Conservation (phyloP, 2,329 filamentous ascomycete genomes). For the Aspergillus fischeri region DNA sequence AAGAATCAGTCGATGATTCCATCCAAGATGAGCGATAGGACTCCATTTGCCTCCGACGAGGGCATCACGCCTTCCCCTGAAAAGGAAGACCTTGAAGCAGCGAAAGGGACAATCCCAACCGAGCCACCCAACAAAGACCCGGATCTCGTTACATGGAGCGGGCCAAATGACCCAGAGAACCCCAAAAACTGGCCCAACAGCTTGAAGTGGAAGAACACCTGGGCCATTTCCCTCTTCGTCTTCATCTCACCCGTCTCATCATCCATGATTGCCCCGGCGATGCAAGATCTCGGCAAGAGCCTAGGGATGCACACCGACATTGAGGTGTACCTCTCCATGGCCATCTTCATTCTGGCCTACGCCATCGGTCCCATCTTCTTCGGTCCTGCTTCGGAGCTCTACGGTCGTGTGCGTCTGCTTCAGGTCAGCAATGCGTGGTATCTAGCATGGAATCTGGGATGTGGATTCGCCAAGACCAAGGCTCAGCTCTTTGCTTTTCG, state of each 20-base stretch:
- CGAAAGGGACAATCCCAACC: not conserved
- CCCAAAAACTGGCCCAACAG: not conserved
- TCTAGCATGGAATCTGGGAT: constrained; percentile 12
- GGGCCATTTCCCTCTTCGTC: not conserved
- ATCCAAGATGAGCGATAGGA: not conserved
- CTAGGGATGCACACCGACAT: not conserved
- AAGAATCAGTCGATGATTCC: not conserved
- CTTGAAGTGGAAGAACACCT: not conserved
- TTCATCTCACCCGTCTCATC: not conserved
- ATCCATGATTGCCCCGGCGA: not conserved
- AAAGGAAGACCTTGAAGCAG: not conserved
- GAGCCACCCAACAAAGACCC: not conserved
- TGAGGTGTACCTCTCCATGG: not conserved
- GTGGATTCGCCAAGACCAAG: constrained; percentile 44
- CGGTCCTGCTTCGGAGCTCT: constrained; percentile 13
- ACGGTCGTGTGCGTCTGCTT: constrained; percentile 9
- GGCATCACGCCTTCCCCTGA: not conserved
- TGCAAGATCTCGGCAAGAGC: not conserved
- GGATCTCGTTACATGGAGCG: not conserved
- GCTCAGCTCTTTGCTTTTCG: constrained; percentile 54
- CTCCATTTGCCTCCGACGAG: not conserved
- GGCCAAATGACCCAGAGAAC: not conserved
- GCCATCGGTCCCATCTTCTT: constrained; percentile 7
- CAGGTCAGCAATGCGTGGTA: constrained; percentile 14
- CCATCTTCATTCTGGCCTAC: not conserved